A percentile compares a stretch with the other conserved stretches of the same genome.
phyloP scores from a whole-genome alignment of 805 yeast species.

The Candida pini region DNA sequence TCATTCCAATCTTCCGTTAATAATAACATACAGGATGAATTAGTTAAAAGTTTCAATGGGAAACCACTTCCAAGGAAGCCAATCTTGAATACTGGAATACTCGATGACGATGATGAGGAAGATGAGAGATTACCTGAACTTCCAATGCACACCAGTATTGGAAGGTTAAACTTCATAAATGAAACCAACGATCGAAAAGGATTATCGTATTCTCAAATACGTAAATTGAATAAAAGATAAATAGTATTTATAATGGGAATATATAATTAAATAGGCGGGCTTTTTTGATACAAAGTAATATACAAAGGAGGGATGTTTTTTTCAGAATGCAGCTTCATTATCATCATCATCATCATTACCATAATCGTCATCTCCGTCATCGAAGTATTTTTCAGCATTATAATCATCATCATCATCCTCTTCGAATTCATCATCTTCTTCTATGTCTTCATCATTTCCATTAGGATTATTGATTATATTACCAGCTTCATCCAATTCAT shows the following conservation, averaged over 20 bases:
- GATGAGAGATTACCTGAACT: no score
- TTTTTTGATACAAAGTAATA: slow-evolving; percentile 7
- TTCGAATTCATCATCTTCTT: slow-evolving; percentile 62
- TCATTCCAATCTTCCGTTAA: slow-evolving; percentile 15
- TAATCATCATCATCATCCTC: slow-evolving; percentile 77
- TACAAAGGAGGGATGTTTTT: neutral
- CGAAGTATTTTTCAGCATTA: slow-evolving; percentile 75
- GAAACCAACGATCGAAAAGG: neutral
- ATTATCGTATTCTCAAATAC: no score
- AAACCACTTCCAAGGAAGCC: slow-evolving; percentile 21
- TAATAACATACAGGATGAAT: slow-evolving; percentile 9
- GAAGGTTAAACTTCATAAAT: neutral
- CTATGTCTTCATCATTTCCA: slow-evolving; percentile 48
- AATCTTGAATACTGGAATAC: no score
- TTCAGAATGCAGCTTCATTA: slow-evolving; percentile 64
- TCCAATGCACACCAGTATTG: no score
- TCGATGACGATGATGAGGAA: slow-evolving; percentile 3
- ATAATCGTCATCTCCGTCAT: slow-evolving; percentile 60
- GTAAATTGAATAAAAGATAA: no score
- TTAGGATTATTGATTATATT: slow-evolving; percentile 33
- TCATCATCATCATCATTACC: slow-evolving; percentile 56
- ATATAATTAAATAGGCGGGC: neutral
- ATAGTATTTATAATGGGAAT: no score
- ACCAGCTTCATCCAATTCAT: slow-evolving; percentile 37
- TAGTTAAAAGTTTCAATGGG: slow-evolving; percentile 7